Evolutionary conservation across 768 basidiomycete species (phyloP).

Genomic region (Tricholoma hemisulphureum): DNA sequence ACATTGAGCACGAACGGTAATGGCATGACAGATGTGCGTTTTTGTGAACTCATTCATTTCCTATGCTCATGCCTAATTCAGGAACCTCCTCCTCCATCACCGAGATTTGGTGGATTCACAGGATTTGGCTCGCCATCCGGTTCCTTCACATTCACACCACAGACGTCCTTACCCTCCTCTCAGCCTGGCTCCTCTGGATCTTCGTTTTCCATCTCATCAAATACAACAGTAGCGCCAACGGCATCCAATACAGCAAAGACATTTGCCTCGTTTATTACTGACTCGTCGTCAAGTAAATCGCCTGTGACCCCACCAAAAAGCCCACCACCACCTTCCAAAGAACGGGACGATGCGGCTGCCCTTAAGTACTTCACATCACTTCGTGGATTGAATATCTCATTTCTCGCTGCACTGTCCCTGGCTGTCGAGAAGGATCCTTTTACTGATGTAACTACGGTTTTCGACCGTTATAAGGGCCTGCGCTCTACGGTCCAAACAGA

Average conservation of each 20-base stretch:
- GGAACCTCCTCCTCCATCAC: slow-evolving; percentile 28
- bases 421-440: slow-evolving; percentile 2
- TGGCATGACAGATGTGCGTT: slow-evolving; percentile 18
- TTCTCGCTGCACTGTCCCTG: neutral
- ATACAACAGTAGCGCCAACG: slow-evolving; percentile 2
- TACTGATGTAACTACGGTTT: neutral
- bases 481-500: slow-evolving; percentile 1
- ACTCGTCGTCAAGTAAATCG: neutral
- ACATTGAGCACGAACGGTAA: slow-evolving; percentile 23
- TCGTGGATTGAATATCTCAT: slow-evolving; percentile 1
- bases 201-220: slow-evolving; percentile 1
- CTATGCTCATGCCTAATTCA: slow-evolving; percentile 5
- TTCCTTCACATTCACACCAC: slow-evolving; percentile 16
- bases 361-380: slow-evolving; percentile 2
- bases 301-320: neutral
- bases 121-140: slow-evolving; percentile 46
- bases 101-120: slow-evolving; percentile 51
- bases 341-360: neutral
- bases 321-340: neutral
- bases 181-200: neutral
- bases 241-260: slow-evolving; percentile 2
- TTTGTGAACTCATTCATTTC: slow-evolving; percentile 4
- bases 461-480: neutral
- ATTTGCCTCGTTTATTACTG: slow-evolving; percentile 2
- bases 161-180: neutral